Evolutionary conservation across 306 rosid species (phyloP).

Genomic region (Erythrophleum fordii): DNA sequence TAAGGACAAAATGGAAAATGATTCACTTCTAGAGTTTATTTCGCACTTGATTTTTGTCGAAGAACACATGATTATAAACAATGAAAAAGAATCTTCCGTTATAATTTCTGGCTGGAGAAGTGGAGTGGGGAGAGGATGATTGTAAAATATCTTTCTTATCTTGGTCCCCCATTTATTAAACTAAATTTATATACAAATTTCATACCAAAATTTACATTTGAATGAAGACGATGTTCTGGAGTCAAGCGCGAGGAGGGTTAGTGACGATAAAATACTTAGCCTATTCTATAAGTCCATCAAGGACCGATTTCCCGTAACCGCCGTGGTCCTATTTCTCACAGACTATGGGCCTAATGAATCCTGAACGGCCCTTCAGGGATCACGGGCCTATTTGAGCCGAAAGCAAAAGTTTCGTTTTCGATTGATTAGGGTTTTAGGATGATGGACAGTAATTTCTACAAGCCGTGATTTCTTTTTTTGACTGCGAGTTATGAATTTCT

Average conservation of each 20-base stretch:
- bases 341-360: background rate
- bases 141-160: background rate
- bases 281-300: background rate
- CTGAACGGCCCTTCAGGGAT: background rate
- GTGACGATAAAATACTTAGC: no score
- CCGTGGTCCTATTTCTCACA: background rate
- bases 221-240: background rate
- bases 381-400: background rate
- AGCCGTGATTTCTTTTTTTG: background rate
- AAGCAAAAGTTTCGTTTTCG: no score
- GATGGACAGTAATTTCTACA: background rate
- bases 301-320: background rate
- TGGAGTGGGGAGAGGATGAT: no score
- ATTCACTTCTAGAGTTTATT: constrained; percentile 34
- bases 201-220: background rate
- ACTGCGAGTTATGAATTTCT: background rate
- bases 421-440: background rate
- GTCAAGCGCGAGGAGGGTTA: background rate
- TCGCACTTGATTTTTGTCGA: constrained; percentile 25
- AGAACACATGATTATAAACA: constrained; percentile 28
- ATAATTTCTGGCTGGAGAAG: background rate
- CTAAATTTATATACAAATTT: no score
- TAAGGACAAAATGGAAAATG: background rate
- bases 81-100: no score
- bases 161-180: background rate